phyloP scores from a whole-genome alignment of 352 stramenopile species.

The Hyaloperonospora arabidopsidis region DNA sequence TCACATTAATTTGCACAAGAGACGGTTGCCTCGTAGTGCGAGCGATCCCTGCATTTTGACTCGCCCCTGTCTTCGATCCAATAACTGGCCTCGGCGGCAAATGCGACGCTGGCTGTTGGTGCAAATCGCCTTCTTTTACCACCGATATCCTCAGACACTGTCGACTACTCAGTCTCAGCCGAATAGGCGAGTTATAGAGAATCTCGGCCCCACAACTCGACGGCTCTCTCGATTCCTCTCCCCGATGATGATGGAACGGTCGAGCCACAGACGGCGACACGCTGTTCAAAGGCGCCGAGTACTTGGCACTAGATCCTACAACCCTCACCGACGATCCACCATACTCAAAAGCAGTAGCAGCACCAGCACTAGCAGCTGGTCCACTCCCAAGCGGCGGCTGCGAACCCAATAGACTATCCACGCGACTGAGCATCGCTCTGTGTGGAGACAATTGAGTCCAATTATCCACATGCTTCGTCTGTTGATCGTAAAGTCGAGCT shows the following conservation, averaged over 20 bases:
- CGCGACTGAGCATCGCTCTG: slow-evolving; percentile 48
- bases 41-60: slow-evolving; percentile 17
- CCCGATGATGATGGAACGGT: slow-evolving; percentile 21
- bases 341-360: slow-evolving; percentile 18
- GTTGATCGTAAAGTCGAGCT: slow-evolving; percentile 6
- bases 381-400: slow-evolving; percentile 1
- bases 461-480: slow-evolving; percentile 6
- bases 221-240: slow-evolving; percentile 41
- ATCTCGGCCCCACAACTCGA: slow-evolving; percentile 66
- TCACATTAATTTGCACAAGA: slow-evolving; percentile 39
- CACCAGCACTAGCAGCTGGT: neutral
- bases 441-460: slow-evolving; percentile 46
- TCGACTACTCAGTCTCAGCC: slow-evolving; percentile 62
- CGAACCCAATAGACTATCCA: slow-evolving; percentile 44
- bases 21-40: slow-evolving; percentile 11
- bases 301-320: slow-evolving; percentile 6
- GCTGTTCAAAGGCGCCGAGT: slow-evolving; percentile 11
- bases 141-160: slow-evolving; percentile 53
- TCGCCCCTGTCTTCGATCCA: slow-evolving; percentile 8
- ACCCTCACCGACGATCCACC: slow-evolving; percentile 14
- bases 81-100: slow-evolving; percentile 24
- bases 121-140: slow-evolving; percentile 6
- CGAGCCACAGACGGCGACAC: slow-evolving; percentile 14
- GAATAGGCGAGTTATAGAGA: slow-evolving; percentile 59
- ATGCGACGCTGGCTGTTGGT: slow-evolving; percentile 10